phyloP scores from a whole-genome alignment of 768 basidiomycete species.

The Hygrophoropsis aurantiaca region DNA sequence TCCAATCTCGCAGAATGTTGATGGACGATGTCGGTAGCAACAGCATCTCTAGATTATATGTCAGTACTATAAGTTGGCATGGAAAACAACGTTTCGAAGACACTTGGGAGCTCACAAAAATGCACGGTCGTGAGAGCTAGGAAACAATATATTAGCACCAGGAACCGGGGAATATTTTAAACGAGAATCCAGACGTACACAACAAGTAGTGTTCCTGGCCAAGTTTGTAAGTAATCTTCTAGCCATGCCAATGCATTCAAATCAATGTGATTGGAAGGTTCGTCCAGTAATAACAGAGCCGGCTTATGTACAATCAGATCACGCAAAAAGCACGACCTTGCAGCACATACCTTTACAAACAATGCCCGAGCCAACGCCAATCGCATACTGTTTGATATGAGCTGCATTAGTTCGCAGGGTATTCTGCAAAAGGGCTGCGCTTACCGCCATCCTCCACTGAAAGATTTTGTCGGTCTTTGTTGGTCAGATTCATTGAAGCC shows the following conservation, averaged over 20 bases:
- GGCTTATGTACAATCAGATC: conserved; percentile 42
- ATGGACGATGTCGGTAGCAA: conserved; percentile 98
- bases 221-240: conserved; percentile 95
- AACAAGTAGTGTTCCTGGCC: conserved; percentile 88
- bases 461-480: conserved; percentile 74
- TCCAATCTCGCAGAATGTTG: conserved; percentile 91
- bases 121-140: conserved; percentile 93
- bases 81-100: no score
- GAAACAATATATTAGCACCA: conserved; percentile 9
- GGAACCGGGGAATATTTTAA: background rate
- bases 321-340: background rate
- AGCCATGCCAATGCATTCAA: conserved; percentile 96
- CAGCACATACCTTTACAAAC: conserved; percentile 77
- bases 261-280: conserved; percentile 97
- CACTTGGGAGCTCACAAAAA: conserved; percentile 62
- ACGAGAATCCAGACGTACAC: conserved; percentile 61
- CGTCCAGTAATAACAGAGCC: conserved; percentile 78
- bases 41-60: conserved; percentile 66
- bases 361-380: conserved; percentile 92
- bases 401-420: no score
- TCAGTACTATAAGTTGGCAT: no score
- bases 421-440: no score
- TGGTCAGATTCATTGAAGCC: conserved; percentile 93
- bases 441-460: conserved; percentile 95
- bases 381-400: conserved; percentile 68